phyloP scores from a whole-genome alignment of 768 basidiomycete genomes.

The Lactarius hengduanensis region DNA sequence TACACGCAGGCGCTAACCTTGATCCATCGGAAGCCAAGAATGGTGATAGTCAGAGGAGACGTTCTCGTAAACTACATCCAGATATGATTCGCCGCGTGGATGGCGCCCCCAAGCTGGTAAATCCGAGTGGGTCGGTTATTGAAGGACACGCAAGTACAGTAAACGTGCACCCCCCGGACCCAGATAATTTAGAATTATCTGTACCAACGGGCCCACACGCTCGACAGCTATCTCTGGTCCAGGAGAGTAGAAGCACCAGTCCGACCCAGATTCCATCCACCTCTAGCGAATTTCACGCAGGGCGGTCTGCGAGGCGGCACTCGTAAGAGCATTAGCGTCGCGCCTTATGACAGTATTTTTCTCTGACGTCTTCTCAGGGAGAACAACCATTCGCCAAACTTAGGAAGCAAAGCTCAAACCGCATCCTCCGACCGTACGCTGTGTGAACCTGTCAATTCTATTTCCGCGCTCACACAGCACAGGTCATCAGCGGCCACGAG shows the following conservation, averaged over 20 bases:
- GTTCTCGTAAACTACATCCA: conserved; percentile 42
- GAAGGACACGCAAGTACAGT: conserved; percentile 38
- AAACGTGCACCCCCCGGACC: conserved; percentile 1
- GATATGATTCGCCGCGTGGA: conserved; percentile 81
- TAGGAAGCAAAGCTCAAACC: background rate
- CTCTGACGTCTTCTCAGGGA: conserved; percentile 9
- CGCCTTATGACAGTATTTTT: background rate
- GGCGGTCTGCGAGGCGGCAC: background rate
- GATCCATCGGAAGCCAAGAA: background rate
- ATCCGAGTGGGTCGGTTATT: conserved; percentile 73
- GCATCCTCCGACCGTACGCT: conserved; percentile 12
- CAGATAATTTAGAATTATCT: conserved; percentile 4
- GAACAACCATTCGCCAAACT: background rate
- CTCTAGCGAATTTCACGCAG: conserved; percentile 5
- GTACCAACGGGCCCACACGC: background rate
- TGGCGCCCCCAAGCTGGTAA: conserved; percentile 61
- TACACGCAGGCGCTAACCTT: conserved; percentile 10
- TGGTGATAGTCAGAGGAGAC: conserved; percentile 4
- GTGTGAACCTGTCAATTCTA: background rate
- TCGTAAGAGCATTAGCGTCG: conserved; percentile 1
- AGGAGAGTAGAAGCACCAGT: conserved; percentile 7
- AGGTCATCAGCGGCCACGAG: conserved; percentile 7
- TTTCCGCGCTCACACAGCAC: background rate
- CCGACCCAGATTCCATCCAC: background rate
- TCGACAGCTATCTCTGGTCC: conserved; percentile 4